Percentiles rank a stretch among this genome's conserved stretches.
phyloP scores from a whole-genome alignment of 1,284 basidiomycete genomes.

The Mrakiaceae sp. region DNA sequence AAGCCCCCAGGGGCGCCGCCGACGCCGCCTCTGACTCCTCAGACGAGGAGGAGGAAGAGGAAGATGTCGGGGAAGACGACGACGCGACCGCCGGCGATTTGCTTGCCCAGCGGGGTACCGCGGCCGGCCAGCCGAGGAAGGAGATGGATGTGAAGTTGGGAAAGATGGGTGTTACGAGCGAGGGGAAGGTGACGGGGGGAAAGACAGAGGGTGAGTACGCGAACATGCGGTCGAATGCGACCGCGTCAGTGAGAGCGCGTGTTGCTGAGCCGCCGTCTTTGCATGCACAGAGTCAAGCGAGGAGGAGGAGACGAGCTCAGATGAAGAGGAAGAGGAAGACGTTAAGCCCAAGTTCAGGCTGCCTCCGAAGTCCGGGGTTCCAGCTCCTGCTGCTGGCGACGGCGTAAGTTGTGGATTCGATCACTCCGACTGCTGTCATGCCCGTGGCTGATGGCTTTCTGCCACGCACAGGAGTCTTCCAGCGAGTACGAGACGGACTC shows the following conservation, averaged over 20 bases:
- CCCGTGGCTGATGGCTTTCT: too few relatives aligned
- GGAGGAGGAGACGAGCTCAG: conserved; percentile 49
- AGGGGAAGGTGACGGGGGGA: conserved; percentile 57
- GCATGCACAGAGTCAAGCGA: conserved; percentile 25
- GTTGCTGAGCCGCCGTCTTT: not conserved
- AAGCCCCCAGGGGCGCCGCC: conserved; percentile 59
- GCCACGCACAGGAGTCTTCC: conserved; percentile 38
- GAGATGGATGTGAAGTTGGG: conserved; percentile 25
- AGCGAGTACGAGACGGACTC: conserved; percentile 59
- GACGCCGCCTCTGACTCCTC: conserved; percentile 34
- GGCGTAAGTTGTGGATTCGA: too few relatives aligned
- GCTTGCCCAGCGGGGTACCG: conserved; percentile 45
- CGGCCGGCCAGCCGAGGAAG: conserved; percentile 39
- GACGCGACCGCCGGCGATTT: conserved; percentile 45
- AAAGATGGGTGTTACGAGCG: conserved; percentile 12
- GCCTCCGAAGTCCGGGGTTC: too few relatives aligned
- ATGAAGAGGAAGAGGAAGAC: conserved; percentile 35
- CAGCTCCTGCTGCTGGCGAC: too few relatives aligned
- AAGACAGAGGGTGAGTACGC: conserved; percentile 46
- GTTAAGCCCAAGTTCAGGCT: conserved; percentile 18
- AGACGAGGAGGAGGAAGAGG: conserved; percentile 52
- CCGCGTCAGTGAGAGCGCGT: conserved; percentile 22
- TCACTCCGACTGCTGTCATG: too few relatives aligned
- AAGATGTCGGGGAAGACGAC: conserved; percentile 40
- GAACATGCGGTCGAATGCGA: conserved; percentile 32